A percentile compares a stretch with the other conserved stretches of the same genome.
Conservation (phyloP, 2,329 filamentous ascomycete genomes). For the Fusarium udum region DNA sequence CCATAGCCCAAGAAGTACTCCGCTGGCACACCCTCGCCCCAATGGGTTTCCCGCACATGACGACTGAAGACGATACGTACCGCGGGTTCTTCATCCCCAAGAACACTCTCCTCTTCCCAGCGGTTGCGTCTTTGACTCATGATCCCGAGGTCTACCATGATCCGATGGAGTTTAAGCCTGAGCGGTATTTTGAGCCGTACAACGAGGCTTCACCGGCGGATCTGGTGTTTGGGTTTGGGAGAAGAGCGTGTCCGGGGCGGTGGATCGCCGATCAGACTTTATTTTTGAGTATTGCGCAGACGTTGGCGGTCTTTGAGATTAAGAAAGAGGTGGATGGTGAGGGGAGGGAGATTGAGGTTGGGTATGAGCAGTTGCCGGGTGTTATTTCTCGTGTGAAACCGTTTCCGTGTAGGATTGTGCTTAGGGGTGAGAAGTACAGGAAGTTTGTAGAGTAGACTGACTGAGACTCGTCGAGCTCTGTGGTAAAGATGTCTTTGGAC, state of each 20-base stretch:
- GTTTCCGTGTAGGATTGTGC: background rate
- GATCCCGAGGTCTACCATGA: constrained; percentile 56
- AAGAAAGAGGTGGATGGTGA: constrained; percentile 35
- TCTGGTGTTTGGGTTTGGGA: constrained; percentile 49
- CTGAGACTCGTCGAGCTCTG: too few species aligned
- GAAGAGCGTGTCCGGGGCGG: constrained; percentile 49
- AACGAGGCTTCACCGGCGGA: constrained; percentile 44
- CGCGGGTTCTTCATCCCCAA: constrained; percentile 43
- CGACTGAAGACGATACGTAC: constrained; percentile 43
- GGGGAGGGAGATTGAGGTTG: constrained; percentile 48
- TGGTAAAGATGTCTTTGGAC: too few species aligned
- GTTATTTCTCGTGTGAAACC: constrained; percentile 17
- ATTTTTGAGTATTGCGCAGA: constrained; percentile 50
- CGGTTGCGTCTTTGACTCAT: background rate
- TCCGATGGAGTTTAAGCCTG: constrained; percentile 47
- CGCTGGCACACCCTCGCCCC: constrained; percentile 47
- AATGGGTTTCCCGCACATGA: constrained; percentile 50
- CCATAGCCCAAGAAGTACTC: constrained; percentile 44
- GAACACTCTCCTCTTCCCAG: constrained; percentile 28
- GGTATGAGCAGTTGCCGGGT: constrained; percentile 9
- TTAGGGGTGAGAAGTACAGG: background rate
- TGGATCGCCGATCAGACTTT: constrained; percentile 46
- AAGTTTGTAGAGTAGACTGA: background rate
- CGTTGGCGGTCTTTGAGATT: constrained; percentile 58
- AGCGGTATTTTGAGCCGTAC: constrained; percentile 2